These are phyloP conservation scores for Podospora australis DNA, from an alignment of 495 filamentous ascomycete species.

Conservation along the genomic window DNA sequence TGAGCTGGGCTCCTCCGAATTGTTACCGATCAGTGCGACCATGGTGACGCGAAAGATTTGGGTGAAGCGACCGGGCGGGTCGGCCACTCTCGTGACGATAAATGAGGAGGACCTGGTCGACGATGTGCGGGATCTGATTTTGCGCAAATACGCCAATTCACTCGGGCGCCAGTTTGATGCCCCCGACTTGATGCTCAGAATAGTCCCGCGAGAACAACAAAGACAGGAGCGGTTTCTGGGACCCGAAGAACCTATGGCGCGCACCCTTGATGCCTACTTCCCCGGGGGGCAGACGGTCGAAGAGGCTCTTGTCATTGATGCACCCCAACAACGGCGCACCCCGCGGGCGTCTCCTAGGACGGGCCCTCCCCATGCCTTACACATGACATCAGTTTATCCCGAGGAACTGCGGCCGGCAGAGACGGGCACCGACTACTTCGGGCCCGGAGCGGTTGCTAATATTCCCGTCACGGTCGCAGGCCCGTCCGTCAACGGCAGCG, in stretches of 20 bases:
- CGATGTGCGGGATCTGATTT: conserved; percentile 85
- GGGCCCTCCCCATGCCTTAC: conserved; percentile 40
- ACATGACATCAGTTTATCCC: conserved; percentile 44
- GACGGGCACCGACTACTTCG: conserved; percentile 79
- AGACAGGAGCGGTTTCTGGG: conserved; percentile 67
- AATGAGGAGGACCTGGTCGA: conserved; percentile 88
- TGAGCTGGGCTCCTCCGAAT: conserved; percentile 17
- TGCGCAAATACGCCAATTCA: conserved; percentile 90
- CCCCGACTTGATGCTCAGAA: conserved; percentile 77
- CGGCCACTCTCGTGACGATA: conserved; percentile 80
- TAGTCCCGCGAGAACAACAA: conserved; percentile 79
- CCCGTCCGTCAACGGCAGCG: conserved; percentile 26
- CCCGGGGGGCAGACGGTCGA: conserved; percentile 84
- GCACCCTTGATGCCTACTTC: conserved; percentile 76
- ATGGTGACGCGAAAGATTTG: conserved; percentile 82
- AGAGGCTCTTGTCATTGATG: conserved; percentile 87
- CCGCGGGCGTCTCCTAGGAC: conserved; percentile 71
- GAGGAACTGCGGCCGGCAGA: conserved; percentile 65
- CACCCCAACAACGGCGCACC: conserved; percentile 65
- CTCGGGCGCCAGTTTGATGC: conserved; percentile 82
- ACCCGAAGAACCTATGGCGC: conserved; percentile 78
- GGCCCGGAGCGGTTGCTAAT: conserved; percentile 64
- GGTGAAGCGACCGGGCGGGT: conserved; percentile 80
- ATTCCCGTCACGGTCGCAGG: conserved; percentile 29
- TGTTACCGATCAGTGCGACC: conserved; percentile 35